Percentiles rank a stretch among this genome's conserved stretches.
These are phyloP conservation scores for Cordyceps javanica DNA, from an alignment of 2,329 filamentous ascomycete species.

Conservation along the genomic window DNA sequence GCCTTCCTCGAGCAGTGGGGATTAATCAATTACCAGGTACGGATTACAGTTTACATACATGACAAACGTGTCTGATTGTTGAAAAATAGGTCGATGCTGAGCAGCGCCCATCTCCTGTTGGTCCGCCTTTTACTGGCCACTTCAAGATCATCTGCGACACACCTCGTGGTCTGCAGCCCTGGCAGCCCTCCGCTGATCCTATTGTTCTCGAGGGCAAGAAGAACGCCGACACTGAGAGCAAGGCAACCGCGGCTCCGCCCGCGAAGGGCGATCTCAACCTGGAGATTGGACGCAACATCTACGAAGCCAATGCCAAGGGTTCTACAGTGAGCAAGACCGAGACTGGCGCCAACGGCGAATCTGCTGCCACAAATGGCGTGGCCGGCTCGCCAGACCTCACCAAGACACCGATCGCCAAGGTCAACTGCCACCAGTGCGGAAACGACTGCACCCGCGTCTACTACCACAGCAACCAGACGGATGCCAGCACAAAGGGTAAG, in stretches of 20 bases:
- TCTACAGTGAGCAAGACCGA: constrained; percentile 63
- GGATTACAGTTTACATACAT: background rate
- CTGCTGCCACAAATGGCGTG: constrained; percentile 58
- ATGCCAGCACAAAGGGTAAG: constrained; percentile 60
- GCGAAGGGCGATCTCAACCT: constrained; percentile 80
- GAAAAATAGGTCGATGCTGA: constrained; percentile 79
- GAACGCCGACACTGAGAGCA: constrained; percentile 63
- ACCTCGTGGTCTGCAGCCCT: constrained; percentile 86
- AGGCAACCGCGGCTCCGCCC: constrained; percentile 58
- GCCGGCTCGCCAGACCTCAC: constrained; percentile 52
- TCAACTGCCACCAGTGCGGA: constrained; percentile 87
- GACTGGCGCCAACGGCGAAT: constrained; percentile 71
- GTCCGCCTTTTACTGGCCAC: constrained; percentile 93
- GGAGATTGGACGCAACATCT: constrained; percentile 92
- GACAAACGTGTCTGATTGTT: background rate
- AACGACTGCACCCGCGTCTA: constrained; percentile 73
- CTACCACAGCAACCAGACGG: constrained; percentile 52
- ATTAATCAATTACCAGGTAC: constrained; percentile 95
- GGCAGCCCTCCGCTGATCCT: constrained; percentile 82
- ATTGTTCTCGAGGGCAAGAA: constrained; percentile 56
- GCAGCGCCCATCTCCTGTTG: constrained; percentile 88
- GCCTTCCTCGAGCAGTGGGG: constrained; percentile 98
- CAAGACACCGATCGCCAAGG: constrained; percentile 60
- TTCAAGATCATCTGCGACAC: constrained; percentile 96
- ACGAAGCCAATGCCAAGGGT: constrained; percentile 81